phyloP scores from a whole-genome alignment of 2,329 filamentous ascomycete species.

The Rutstroemia sydowiana region DNA sequence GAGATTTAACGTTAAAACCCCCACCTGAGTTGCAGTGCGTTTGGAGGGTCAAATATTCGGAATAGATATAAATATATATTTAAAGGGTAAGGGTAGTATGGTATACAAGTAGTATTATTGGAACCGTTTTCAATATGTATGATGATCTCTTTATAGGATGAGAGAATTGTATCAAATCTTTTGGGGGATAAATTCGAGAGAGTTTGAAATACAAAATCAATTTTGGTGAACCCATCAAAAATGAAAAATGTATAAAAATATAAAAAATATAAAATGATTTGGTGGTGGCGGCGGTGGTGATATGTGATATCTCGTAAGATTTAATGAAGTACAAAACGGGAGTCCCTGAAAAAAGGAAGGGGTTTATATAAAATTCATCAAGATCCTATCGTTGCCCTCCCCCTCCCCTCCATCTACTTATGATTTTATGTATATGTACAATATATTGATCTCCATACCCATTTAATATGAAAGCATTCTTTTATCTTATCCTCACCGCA shows the following conservation, averaged over 20 bases:
- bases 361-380: neutral
- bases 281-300: too few species aligned
- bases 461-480: neutral
- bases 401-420: neutral
- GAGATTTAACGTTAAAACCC: neutral
- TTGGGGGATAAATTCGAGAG: too few species aligned
- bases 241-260: too few species aligned
- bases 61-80: neutral
- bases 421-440: neutral
- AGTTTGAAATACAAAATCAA: too few species aligned
- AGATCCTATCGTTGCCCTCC: neutral
- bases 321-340: too few species aligned
- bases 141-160: too few species aligned
- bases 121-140: too few species aligned
- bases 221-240: too few species aligned
- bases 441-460: neutral
- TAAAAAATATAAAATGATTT: too few species aligned
- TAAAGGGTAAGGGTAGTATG: neutral
- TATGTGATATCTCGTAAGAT: too few species aligned
- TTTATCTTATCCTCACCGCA: neutral
- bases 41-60: neutral
- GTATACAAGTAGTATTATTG: neutral
- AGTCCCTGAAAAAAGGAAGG: neutral
- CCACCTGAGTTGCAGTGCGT: slow-evolving; percentile 2
- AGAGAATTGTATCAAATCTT: too few species aligned